These are phyloP conservation scores for Kodamaea restingae DNA, from an alignment of 805 yeast genomes.

Conservation along the genomic window DNA sequence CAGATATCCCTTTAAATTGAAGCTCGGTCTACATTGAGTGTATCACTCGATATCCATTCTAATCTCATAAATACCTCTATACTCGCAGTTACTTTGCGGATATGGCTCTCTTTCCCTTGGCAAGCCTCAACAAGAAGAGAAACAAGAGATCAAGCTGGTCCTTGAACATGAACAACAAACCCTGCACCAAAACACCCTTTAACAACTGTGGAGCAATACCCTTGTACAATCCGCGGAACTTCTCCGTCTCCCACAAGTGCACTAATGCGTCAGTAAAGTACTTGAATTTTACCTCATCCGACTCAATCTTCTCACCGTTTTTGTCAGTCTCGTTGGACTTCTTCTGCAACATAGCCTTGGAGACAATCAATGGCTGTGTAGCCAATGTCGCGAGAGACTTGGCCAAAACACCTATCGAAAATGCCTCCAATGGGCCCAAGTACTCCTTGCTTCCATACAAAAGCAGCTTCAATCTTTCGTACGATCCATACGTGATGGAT, in stretches of 20 bases:
- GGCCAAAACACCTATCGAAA: constrained; percentile 71
- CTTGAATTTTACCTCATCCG: constrained; percentile 43
- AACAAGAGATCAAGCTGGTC: constrained; percentile 54
- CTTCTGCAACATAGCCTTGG: constrained; percentile 76
- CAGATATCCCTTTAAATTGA: no score
- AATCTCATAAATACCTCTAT: neutral
- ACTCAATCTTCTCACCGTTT: constrained; percentile 27
- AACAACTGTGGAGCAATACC: constrained; percentile 76
- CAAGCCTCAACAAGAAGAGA: constrained; percentile 27
- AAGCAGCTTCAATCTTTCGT: constrained; percentile 58
- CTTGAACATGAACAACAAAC: constrained; percentile 75
- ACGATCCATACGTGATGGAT: constrained; percentile 80
- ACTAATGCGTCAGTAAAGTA: constrained; percentile 61
- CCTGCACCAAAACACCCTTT: constrained; percentile 83
- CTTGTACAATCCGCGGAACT: constrained; percentile 63
- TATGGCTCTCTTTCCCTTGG: constrained; percentile 15
- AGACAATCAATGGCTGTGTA: constrained; percentile 81
- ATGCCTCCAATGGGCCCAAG: constrained; percentile 61
- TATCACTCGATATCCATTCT: no score
- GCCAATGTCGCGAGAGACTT: constrained; percentile 74
- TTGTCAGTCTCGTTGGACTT: constrained; percentile 17
- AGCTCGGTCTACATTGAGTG: no score
- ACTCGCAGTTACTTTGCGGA: neutral
- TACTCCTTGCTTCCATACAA: constrained; percentile 41
- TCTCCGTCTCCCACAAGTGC: constrained; percentile 62